phyloP scores from a whole-genome alignment of 306 rosid genomes.

The Castanea mollissima region DNA sequence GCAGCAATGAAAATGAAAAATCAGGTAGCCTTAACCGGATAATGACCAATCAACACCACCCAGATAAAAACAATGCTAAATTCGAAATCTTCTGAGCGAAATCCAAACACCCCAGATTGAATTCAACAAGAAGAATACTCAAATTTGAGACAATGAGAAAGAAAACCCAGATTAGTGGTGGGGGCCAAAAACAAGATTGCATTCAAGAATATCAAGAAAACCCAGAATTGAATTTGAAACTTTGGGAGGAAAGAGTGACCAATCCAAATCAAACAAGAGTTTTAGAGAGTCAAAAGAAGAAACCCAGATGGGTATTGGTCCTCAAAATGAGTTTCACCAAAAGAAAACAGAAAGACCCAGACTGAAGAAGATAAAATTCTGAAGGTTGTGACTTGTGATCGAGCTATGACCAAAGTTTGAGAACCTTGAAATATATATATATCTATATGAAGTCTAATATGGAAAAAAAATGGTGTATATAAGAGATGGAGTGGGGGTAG shows the following conservation, averaged over 20 bases:
- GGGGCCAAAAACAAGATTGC: neutral
- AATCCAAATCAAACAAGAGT: neutral
- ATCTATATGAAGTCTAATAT: too few relatives aligned
- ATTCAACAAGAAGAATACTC: constrained; percentile 15
- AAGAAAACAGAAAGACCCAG: neutral
- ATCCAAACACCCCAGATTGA: constrained; percentile 17
- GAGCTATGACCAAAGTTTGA: constrained; percentile 6
- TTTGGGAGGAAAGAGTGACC: neutral
- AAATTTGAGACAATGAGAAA: constrained; percentile 4
- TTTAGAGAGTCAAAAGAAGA: neutral
- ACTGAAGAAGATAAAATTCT: neutral
- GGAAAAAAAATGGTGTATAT: neutral
- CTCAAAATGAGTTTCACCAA: neutral
- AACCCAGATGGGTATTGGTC: neutral
- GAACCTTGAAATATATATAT: neutral
- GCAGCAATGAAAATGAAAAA: neutral
- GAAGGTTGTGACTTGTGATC: neutral
- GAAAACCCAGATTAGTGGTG: constrained; percentile 13
- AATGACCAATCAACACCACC: neutral
- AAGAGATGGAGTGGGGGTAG: constrained; percentile 1
- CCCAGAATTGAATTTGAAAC: neutral
- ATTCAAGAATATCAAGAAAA: neutral
- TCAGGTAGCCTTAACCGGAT: neutral
- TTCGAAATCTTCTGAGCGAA: neutral
- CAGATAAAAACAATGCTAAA: neutral